phyloP scores from a whole-genome alignment of 139 green algal species.

The Nannochloris sp. region DNA sequence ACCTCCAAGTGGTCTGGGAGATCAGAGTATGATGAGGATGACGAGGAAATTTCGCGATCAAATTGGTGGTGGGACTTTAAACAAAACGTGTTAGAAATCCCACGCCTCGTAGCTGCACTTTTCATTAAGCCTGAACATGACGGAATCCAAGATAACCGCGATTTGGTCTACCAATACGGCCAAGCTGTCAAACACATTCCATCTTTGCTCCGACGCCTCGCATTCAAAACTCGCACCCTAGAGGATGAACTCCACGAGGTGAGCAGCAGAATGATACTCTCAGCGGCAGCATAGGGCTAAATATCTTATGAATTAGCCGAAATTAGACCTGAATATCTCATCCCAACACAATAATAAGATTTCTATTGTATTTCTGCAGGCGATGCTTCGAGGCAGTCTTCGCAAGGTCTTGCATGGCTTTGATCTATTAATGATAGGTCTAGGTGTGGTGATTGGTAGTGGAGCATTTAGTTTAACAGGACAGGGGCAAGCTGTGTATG shows the following conservation, averaged over 20 bases:
- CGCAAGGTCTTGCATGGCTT: slow-evolving; percentile 9
- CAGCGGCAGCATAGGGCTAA: no score
- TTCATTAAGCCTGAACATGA: neutral
- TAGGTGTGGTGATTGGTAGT: slow-evolving; percentile 20
- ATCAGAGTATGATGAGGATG: no score
- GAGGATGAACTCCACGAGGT: slow-evolving; percentile 33
- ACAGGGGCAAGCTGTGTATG: neutral
- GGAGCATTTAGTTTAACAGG: slow-evolving; percentile 21
- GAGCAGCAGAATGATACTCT: no score
- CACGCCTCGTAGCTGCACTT: neutral
- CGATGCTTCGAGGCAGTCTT: slow-evolving; percentile 20
- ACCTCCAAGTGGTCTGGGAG: no score
- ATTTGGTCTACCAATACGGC: slow-evolving; percentile 2
- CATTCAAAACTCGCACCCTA: slow-evolving; percentile 23
- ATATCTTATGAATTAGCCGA: neutral
- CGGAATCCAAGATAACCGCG: neutral
- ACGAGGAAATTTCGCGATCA: no score
- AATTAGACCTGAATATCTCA: no score
- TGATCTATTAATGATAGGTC: slow-evolving; percentile 24
- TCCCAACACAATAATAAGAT: no score
- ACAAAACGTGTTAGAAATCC: neutral
- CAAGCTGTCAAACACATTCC: slow-evolving; percentile 3
- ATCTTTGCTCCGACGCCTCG: slow-evolving; percentile 8
- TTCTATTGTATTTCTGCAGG: slow-evolving; percentile 8
- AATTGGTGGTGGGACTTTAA: neutral